A percentile compares a stretch with the other conserved stretches of the same genome.
phyloP scores from a whole-genome alignment of 352 stramenopile species.

The Phytophthora pinifolia region DNA sequence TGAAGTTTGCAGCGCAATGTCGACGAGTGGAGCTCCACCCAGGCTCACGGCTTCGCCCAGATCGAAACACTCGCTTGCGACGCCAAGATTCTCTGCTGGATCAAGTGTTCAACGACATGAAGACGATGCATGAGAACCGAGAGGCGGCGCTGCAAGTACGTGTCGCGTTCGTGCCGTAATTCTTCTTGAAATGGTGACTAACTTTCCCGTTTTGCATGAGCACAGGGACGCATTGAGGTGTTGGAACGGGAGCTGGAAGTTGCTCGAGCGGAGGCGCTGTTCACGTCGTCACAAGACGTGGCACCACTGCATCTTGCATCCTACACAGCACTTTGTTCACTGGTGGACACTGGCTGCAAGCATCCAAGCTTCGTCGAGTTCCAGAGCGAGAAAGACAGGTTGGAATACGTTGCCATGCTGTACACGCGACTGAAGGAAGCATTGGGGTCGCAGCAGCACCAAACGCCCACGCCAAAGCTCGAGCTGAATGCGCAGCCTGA shows the following conservation, averaged over 20 bases:
- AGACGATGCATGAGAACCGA: constrained; percentile 49
- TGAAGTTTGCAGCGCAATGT: constrained; percentile 78
- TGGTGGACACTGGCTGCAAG: constrained; percentile 29
- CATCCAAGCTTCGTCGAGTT: constrained; percentile 38
- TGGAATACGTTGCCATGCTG: constrained; percentile 41
- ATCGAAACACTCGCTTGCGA: constrained; percentile 16
- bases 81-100: constrained; percentile 33
- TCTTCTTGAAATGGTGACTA: neutral
- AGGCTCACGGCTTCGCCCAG: constrained; percentile 6
- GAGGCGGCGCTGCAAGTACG: constrained; percentile 48
- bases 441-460: constrained; percentile 1
- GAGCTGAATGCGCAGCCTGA: neutral
- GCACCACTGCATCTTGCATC: constrained; percentile 24
- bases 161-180: neutral
- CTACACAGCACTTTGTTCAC: constrained; percentile 52
- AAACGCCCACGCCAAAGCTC: neutral
- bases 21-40: constrained; percentile 53
- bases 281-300: neutral
- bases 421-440: constrained; percentile 34
- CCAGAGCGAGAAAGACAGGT: constrained; percentile 21
- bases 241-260: constrained; percentile 36
- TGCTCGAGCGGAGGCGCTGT: constrained; percentile 4
- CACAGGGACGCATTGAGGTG: constrained; percentile 38
- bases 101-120: constrained; percentile 52
- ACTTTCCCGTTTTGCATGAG: constrained; percentile 18